phyloP scores from a whole-genome alignment of 106 monocot genomes.

The Xerophyta viscosa region DNA sequence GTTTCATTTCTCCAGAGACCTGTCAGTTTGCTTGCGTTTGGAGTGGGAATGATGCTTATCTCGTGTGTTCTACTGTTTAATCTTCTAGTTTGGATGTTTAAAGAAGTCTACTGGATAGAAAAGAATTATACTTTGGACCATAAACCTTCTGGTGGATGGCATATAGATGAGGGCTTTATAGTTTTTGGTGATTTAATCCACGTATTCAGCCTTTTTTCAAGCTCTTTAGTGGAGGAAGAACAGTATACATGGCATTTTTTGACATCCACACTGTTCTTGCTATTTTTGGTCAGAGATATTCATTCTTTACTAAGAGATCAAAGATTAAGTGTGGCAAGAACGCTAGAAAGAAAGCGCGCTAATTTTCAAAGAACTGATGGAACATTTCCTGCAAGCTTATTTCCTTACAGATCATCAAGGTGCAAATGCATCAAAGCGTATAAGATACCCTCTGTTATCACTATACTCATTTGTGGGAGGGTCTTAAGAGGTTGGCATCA shows the following conservation, averaged over 20 bases:
- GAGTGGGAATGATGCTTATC: slow-evolving; percentile 44
- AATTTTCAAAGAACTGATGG: slow-evolving; percentile 1
- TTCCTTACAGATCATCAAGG: not conserved
- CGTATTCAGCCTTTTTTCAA: slow-evolving; percentile 64
- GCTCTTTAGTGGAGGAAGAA: slow-evolving; percentile 98
- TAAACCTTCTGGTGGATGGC: too few species aligned
- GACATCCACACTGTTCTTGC: slow-evolving; percentile 62
- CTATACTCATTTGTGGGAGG: slow-evolving; percentile 69
- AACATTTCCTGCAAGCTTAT: not conserved
- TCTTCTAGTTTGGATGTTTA: slow-evolving; percentile 33
- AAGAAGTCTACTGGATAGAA: too few species aligned
- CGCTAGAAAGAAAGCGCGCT: slow-evolving; percentile 4
- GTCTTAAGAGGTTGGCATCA: slow-evolving; percentile 91
- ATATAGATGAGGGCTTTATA: slow-evolving; percentile 46
- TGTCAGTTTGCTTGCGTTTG: slow-evolving; percentile 40
- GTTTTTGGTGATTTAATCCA: slow-evolving; percentile 43
- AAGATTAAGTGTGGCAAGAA: slow-evolving; percentile 4
- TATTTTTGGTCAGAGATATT: slow-evolving; percentile 46
- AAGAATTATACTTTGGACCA: too few species aligned
- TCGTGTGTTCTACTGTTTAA: slow-evolving; percentile 52
- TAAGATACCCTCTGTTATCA: slow-evolving; percentile 28
- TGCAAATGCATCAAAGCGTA: slow-evolving; percentile 4
- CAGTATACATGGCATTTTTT: slow-evolving; percentile 97
- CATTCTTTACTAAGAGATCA: slow-evolving; percentile 16
- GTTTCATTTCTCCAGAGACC: slow-evolving; percentile 71